phyloP scores from a whole-genome alignment of 164 flowering plant species.

The Annona cherimola region DNA sequence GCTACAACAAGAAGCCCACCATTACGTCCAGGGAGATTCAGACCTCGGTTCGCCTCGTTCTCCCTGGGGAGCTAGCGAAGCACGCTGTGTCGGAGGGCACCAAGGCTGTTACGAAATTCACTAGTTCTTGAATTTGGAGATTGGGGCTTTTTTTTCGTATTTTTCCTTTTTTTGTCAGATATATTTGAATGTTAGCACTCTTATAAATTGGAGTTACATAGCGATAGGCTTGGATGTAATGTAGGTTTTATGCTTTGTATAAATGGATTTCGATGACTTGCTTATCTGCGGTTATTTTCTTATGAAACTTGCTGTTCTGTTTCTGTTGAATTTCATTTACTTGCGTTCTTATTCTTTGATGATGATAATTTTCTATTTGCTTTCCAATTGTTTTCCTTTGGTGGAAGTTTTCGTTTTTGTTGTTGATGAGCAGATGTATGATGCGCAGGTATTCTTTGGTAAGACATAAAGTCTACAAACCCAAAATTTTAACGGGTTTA shows the following conservation, averaged over 20 bases:
- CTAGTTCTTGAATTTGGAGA: slow-evolving; percentile 11
- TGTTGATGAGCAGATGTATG: too few species aligned
- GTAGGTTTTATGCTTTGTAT: not conserved
- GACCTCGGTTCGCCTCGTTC: slow-evolving; percentile 15
- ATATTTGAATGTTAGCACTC: not conserved
- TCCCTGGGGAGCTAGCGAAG: slow-evolving; percentile 19
- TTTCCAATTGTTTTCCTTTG: too few species aligned
- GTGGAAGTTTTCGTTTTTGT: too few species aligned
- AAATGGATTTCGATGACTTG: not conserved
- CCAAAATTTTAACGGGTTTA: too few species aligned
- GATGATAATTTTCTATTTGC: too few species aligned
- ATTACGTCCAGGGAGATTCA: slow-evolving; percentile 22
- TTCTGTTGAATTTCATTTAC: too few species aligned
- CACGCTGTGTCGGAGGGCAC: slow-evolving; percentile 21
- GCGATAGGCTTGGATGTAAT: not conserved
- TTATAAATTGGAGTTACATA: not conserved
- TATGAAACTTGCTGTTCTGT: not conserved
- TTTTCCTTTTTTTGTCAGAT: not conserved
- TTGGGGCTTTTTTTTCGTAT: not conserved
- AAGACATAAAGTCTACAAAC: too few species aligned
- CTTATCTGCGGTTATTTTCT: not conserved
- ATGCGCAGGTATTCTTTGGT: too few species aligned
- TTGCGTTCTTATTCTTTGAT: too few species aligned
- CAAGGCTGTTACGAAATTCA: slow-evolving; percentile 20
- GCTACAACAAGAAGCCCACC: slow-evolving; percentile 23